phyloP scores from a whole-genome alignment of 805 yeast species.

The Wickerhamomyces queroliae region DNA sequence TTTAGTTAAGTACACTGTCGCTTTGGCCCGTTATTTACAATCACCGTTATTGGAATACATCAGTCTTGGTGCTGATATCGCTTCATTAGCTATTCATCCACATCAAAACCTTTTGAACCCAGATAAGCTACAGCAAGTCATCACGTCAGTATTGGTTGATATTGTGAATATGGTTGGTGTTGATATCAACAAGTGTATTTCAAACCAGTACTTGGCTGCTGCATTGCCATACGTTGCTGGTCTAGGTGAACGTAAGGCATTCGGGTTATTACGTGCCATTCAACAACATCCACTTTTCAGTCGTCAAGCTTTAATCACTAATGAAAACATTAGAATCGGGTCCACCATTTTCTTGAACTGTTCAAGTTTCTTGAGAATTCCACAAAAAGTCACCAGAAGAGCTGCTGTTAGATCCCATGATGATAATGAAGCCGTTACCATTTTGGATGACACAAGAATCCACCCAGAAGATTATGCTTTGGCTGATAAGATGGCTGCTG shows the following conservation, averaged over 20 bases:
- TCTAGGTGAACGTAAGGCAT: conserved; percentile 91
- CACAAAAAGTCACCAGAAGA: conserved; percentile 44
- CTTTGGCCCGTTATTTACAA: conserved; percentile 86
- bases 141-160: conserved; percentile 84
- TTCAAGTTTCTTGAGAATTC: conserved; percentile 82
- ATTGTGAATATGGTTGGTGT: conserved; percentile 88
- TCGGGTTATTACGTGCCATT: conserved; percentile 77
- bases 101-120: conserved; percentile 66
- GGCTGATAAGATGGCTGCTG: conserved; percentile 97
- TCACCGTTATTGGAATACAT: conserved; percentile 91
- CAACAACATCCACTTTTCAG: conserved; percentile 54
- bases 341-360: conserved; percentile 86
- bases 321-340: conserved; percentile 56
- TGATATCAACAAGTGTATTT: conserved; percentile 84
- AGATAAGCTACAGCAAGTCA: conserved; percentile 57
- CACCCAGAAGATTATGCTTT: conserved; percentile 97
- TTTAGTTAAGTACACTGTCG: conserved; percentile 78
- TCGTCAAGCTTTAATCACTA: conserved; percentile 85
- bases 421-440: conserved; percentile 58
- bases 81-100: conserved; percentile 61
- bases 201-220: conserved; percentile 66
- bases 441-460: conserved; percentile 89
- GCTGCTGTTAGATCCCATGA: conserved; percentile 24
- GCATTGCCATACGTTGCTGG: conserved; percentile 81
- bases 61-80: conserved; percentile 68